Percentiles rank a stretch among this genome's conserved stretches.
These are phyloP conservation scores for Plantago ovata DNA, from an alignment of 257 asterid genomes.

Conservation along the genomic window DNA sequence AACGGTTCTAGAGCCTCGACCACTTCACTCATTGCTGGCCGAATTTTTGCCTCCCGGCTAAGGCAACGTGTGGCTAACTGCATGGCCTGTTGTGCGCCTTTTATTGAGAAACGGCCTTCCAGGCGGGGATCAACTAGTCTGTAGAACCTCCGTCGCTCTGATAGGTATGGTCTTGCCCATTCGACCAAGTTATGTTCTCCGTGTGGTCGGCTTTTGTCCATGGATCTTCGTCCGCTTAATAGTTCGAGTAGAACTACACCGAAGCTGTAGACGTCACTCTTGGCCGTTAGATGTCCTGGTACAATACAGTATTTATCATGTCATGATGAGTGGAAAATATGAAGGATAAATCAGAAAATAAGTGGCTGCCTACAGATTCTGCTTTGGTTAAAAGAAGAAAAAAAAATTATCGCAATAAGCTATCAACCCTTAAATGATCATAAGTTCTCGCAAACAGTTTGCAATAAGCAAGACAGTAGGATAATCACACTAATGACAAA, in stretches of 20 bases:
- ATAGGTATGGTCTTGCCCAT: constrained; percentile 69
- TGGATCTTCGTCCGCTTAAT: constrained; percentile 58
- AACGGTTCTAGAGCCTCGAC: constrained; percentile 62
- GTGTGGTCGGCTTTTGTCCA: constrained; percentile 57
- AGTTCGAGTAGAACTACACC: constrained; percentile 82
- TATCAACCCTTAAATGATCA: too few relatives aligned
- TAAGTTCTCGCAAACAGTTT: too few relatives aligned
- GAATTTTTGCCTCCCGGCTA: constrained; percentile 52
- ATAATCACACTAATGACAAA: too few relatives aligned
- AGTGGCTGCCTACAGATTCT: too few relatives aligned
- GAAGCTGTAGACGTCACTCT: constrained; percentile 82
- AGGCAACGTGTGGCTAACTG: constrained; percentile 73
- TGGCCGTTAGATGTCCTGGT: constrained; percentile 72
- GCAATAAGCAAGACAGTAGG: too few relatives aligned
- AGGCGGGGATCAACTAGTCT: constrained; percentile 64
- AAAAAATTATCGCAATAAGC: too few relatives aligned
- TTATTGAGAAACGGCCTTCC: constrained; percentile 62
- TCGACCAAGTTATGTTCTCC: constrained; percentile 72
- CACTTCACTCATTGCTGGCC: constrained; percentile 75
- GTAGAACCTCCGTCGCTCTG: constrained; percentile 51
- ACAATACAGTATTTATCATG: constrained; percentile 10
- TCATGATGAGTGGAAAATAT: not conserved
- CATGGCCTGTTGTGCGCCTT: constrained; percentile 56
- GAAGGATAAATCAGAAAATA: not conserved
- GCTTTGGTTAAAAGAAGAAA: too few relatives aligned